Evolutionary conservation across 306 rosid species (phyloP).

Genomic region (Pyrus bretschneideri): DNA sequence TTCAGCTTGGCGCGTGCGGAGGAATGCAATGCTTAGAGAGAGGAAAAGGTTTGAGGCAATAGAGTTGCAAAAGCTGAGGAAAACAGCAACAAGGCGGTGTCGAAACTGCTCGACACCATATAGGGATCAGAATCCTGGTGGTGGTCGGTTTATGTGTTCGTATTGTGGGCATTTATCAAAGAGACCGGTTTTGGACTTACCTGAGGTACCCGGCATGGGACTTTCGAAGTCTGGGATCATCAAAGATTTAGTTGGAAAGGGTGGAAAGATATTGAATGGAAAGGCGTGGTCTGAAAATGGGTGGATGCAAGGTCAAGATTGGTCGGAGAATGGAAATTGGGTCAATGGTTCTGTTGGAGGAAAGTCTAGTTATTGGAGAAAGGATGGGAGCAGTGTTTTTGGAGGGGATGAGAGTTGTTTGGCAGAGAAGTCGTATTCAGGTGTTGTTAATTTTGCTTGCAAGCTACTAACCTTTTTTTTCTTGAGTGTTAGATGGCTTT

Average conservation of each 20-base stretch:
- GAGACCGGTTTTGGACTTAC: slow-evolving; percentile 91
- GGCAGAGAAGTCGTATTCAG: slow-evolving; percentile 77
- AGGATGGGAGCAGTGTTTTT: slow-evolving; percentile 50
- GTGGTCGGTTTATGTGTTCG: slow-evolving; percentile 96
- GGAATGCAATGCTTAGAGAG: slow-evolving; percentile 81
- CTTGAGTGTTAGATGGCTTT: slow-evolving; percentile 86
- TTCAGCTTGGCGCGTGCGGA: slow-evolving; percentile 81
- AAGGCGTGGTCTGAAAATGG: slow-evolving; percentile 92
- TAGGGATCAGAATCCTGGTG: slow-evolving; percentile 97
- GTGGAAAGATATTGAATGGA: slow-evolving; percentile 80
- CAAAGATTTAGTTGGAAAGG: slow-evolving; percentile 77
- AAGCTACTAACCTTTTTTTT: slow-evolving; percentile 69
- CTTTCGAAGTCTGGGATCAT: slow-evolving; percentile 61
- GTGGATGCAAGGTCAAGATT: slow-evolving; percentile 86
- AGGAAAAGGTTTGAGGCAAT: slow-evolving; percentile 84
- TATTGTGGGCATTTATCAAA: slow-evolving; percentile 91
- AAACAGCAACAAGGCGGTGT: slow-evolving; percentile 81
- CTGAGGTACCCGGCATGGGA: slow-evolving; percentile 65
- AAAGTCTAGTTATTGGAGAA: slow-evolving; percentile 61
- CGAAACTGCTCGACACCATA: slow-evolving; percentile 87
- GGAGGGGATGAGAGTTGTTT: slow-evolving; percentile 81
- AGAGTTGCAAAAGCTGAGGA: slow-evolving; percentile 86
- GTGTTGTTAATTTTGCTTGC: slow-evolving; percentile 61
- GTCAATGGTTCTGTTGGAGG: slow-evolving; percentile 54
- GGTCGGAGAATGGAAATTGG: slow-evolving; percentile 89